Evolutionary conservation across 192 early-diverging fungal genomes (phyloP), one percentile per base, ranked within the genome.

Genomic region (Physocladia obscura): DNA sequence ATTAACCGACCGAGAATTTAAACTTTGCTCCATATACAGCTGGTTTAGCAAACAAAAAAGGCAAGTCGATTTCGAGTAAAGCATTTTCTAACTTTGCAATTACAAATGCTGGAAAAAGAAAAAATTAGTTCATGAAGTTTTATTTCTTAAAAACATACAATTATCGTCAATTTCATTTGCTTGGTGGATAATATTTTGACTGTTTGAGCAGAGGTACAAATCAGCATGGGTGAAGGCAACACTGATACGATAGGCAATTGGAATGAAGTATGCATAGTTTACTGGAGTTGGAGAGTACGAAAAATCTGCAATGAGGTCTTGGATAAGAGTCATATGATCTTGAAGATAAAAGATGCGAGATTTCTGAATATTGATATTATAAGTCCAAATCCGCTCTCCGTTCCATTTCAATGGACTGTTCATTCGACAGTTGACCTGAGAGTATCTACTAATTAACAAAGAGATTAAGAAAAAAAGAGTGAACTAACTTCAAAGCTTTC

Each of bases 141-240:
- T 5, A 63, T 15, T 55, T 5, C 6, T 21, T 1, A 57, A 70
- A 63, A 24, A 68, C 50, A 24, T 34, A 57, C 55, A 78, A 69
- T 93, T 93, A 47, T 93, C 90, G 34, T 88, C 83, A 6, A 80
- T 68, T 29, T 88, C 86, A 22, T 81, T 88, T 19, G 89, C 88
- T 64, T 86, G 77, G 67, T 89, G 82, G 59, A 93, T 90, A 5
- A 93, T 86, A 69, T 93, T 92, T 57, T 87, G 78, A 49, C 90
- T 87, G 69, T 93, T 93, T 21, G 87, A 81, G 71, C 85, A 91
- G 2, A 90, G 76, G 57, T 80, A 85, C 5, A 91, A 54, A 31
- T 81, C 69, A 35, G 83, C 79, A 26, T 82, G 63, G 17, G 74
- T 73, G 17, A 90, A 57, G 2, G 70, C 57, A 13, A 89, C 58